Conservation (phyloP, 2,329 filamentous ascomycete genomes). For the Fusarium albidum region DNA sequence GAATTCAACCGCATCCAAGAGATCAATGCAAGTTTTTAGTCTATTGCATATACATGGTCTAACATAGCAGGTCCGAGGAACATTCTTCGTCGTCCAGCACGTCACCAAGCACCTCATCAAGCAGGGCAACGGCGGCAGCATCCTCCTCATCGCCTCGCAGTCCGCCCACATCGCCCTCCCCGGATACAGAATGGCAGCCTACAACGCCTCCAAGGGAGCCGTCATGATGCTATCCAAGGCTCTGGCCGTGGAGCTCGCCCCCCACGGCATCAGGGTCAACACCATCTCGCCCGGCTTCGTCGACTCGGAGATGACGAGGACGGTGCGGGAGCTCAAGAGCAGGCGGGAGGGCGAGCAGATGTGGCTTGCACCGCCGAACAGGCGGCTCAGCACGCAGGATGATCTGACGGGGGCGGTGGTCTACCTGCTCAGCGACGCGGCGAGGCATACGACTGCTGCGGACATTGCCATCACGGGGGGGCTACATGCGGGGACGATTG, state of each 20-base stretch:
- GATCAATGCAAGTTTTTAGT: slow-evolving; percentile 47
- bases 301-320: slow-evolving; percentile 47
- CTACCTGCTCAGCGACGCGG: slow-evolving; percentile 54
- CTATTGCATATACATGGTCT: not conserved
- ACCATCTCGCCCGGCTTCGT: slow-evolving; percentile 50
- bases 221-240: slow-evolving; percentile 51
- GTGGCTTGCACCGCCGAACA: slow-evolving; percentile 49
- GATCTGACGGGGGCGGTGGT: slow-evolving; percentile 53
- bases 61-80: slow-evolving; percentile 47
- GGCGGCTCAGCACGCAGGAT: slow-evolving; percentile 50
- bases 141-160: slow-evolving; percentile 43
- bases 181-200: slow-evolving; percentile 46
- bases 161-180: slow-evolving; percentile 35
- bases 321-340: slow-evolving; percentile 43
- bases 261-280: slow-evolving; percentile 48
- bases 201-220: slow-evolving; percentile 54
- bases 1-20: slow-evolving; percentile 51
- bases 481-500: slow-evolving; percentile 49
- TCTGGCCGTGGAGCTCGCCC: slow-evolving; percentile 49
- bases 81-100: slow-evolving; percentile 51
- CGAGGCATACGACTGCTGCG: slow-evolving; percentile 51
- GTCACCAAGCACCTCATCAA: slow-evolving; percentile 50
- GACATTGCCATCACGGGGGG: slow-evolving; percentile 57
- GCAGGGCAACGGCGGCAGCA: slow-evolving; percentile 49
- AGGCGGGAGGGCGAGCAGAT: slow-evolving; percentile 47